Base-by-base conservation (phyloP, 2,329 filamentous ascomycete genomes). In the Penicillium italicum region DNA sequence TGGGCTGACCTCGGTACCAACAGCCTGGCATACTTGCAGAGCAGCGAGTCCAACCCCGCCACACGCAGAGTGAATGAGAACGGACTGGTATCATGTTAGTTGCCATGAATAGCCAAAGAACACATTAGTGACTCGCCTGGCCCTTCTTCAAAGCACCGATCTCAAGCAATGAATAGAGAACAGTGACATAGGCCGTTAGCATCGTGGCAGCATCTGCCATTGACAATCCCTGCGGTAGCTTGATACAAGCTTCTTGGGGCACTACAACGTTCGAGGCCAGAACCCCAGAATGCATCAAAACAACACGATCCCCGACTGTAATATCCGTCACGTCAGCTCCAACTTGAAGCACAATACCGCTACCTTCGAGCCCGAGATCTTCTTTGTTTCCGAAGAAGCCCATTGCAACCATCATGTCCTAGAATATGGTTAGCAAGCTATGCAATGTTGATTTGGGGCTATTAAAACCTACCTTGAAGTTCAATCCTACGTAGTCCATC, bases 301-400 rank as follows among this genome's bases (percentile, higher is more conserved):
- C 57, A 0, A 76, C 69, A 22, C 62, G 54, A 31, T 75, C 72
- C 3, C 72, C 74, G 6, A 62, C 50, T 2, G 50, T 30, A 5
- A 74, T 44, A 18, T 59, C 53, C 1, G 46, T 56, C 14, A 72
- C 67, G 8, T 53, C 58, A 4, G 44, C 46, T 14, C 73, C 73
- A 2, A 72, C 58, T 11, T 49, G 46, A 24, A 58, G 62, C n/a
- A 75, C 61, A 14, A 72, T 50, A 20, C 72, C 73, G 44, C 60
- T 62, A 2, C 63, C 69, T 33, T 75, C 73, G 1, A 70, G 37
- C 1, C 72, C 72, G 2, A 73, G 43, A 10, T 62, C 49, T 5
- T 61, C 57, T 4, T 55, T 55, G 2, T 50, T 58, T 3, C 56
- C 55, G 3, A 72, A 11, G 20, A 73, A 65, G 2, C 74, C 74